Evolutionary conservation across 208 protist genomes (phyloP).

Genomic region (Acanthamoeba healyi): DNA sequence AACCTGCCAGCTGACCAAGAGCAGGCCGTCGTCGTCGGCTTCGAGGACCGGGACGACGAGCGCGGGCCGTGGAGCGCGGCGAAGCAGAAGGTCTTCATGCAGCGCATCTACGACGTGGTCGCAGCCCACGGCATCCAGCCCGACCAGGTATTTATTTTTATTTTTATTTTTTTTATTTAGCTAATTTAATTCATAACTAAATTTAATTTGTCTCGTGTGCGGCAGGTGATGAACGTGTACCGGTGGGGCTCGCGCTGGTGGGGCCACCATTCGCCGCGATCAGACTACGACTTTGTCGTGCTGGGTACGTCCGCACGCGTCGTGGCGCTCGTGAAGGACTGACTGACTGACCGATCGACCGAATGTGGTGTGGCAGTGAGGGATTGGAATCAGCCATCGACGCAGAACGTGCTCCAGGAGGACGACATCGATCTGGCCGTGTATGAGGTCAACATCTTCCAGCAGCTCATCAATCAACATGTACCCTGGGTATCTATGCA

Average conservation of each 20-base stretch:
- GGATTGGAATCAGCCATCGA: conserved; percentile 62
- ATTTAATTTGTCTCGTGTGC: not conserved
- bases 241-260: conserved; percentile 64
- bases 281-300: conserved; percentile 59
- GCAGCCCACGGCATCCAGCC: not conserved
- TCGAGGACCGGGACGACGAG: not conserved
- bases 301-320: conserved; percentile 21
- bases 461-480: conserved; percentile 38
- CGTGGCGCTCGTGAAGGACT: no score
- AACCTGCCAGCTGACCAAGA: not conserved
- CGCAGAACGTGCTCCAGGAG: conserved; percentile 37
- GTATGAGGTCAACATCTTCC: conserved; percentile 67
- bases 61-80: not conserved
- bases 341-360: not conserved
- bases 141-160: conserved; percentile 1
- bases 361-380: not conserved
- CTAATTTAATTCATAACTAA: not conserved
- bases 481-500: conserved; percentile 1
- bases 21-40: no score
- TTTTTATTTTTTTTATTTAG: not conserved
- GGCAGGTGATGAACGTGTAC: conserved; percentile 62
- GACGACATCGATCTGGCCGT: conserved; percentile 44
- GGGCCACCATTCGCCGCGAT: conserved; percentile 7
- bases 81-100: conserved; percentile 20
- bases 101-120: conserved; percentile 9